Conservation (phyloP, 2,329 filamentous ascomycete species). For the Nothopassalora personata region DNA sequence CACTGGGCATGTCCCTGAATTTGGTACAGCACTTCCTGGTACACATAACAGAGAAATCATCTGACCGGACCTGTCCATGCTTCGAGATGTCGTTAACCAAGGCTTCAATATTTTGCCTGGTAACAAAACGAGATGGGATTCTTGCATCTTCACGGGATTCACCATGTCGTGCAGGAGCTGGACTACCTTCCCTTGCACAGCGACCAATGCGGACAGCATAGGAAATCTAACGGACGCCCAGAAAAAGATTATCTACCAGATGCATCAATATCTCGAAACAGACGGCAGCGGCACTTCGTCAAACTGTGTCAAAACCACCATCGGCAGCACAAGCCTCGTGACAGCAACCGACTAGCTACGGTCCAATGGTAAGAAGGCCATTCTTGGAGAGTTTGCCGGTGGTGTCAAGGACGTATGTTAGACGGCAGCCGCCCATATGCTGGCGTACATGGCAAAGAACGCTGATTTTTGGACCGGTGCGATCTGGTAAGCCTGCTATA, state of each 20-base stretch:
- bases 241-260: slow-evolving; percentile 55
- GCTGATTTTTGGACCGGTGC: slow-evolving; percentile 51
- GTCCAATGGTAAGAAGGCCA: slow-evolving; percentile 47
- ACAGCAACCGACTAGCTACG: slow-evolving; percentile 52
- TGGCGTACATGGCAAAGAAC: slow-evolving; percentile 46
- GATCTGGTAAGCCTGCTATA: slow-evolving; percentile 12
- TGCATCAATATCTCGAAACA: slow-evolving; percentile 58
- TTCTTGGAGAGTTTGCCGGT: slow-evolving; percentile 53
- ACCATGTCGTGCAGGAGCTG: slow-evolving; percentile 31
- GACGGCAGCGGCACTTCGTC: slow-evolving; percentile 50
- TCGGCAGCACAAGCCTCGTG: slow-evolving; percentile 49
- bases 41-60: too few species aligned
- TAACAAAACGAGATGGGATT: too few species aligned
- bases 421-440: slow-evolving; percentile 45
- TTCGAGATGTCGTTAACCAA: too few species aligned
- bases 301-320: slow-evolving; percentile 49
- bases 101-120: too few species aligned
- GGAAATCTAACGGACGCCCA: slow-evolving; percentile 47
- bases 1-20: too few species aligned
- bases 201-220: slow-evolving; percentile 43
- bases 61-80: too few species aligned
- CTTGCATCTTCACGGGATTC: too few species aligned
- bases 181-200: slow-evolving; percentile 39
- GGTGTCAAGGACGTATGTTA: slow-evolving; percentile 49
- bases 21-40: too few species aligned